Evolutionary conservation across 495 filamentous ascomycete species (phyloP), one percentile per base, ranked within the genome.

Genomic region (Ascobolus immersus): DNA sequence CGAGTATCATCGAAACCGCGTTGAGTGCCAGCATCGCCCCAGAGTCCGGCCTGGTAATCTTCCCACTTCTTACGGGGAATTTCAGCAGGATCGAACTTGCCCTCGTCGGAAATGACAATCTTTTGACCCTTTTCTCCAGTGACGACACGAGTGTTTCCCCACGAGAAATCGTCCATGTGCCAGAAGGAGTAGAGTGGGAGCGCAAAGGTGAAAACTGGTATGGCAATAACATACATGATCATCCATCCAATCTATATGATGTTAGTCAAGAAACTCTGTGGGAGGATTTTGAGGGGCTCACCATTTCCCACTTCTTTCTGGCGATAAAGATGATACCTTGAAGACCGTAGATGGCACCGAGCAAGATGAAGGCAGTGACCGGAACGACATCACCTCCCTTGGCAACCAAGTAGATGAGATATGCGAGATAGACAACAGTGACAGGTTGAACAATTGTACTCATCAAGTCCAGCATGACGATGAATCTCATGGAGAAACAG

Each of bases 81-180:
- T 23, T 69, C 73, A 7, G 64, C 59, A 8, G 89, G 84, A 51
- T 99, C 86, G 51, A 93, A 99, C 57, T 92, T 93, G 54, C 86
- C 89, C 57, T 99, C 86, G 51, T 99, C 86, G 1, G 78, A 77
- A 41, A 99, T 76, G 49, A 99, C 69, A 40, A 94, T 56, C 58
- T 93, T 82, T 47, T 73, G 67, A 33, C 86, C 86, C 47, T 73
- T 75, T 53, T 94, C 86, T 50, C 86, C 86, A n/a, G 77, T 90
- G 40, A 99, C 81, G 26, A 99, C 63, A 64, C 81, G 79, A 20
- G 81, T 93, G 52, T 90, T 93, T 53, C 81, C 81, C 81, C 81
- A 93, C 42, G 70, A 73, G 67, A 99, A 99, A 60, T 99, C 86
- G 52, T 99, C 86, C 86, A 93, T 93, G 55, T 94, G 64, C 86